phyloP scores from a whole-genome alignment of 805 yeast genomes.

The Lipomyces japonicus region DNA sequence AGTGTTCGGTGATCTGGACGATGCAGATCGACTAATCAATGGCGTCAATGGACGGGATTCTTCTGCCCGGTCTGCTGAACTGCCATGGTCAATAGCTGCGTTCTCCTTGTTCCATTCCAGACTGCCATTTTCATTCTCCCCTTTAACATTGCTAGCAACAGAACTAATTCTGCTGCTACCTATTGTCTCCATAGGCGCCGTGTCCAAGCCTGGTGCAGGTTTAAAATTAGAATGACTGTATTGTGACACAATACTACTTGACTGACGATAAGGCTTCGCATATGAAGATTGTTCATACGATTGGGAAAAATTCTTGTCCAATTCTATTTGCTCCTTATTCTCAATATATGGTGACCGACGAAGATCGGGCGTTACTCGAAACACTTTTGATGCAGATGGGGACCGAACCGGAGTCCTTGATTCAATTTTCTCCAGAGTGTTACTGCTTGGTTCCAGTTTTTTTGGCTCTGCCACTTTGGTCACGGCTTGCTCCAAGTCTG shows the following conservation, averaged over 20 bases:
- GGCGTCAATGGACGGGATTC: too few species aligned
- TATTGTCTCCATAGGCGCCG: background rate
- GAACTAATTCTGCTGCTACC: background rate
- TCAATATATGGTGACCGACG: background rate
- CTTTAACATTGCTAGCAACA: background rate
- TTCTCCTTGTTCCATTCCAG: conserved; percentile 12
- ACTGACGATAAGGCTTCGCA: conserved; percentile 4
- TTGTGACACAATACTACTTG: conserved; percentile 17
- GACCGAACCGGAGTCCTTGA: background rate
- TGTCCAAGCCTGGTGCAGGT: too few species aligned
- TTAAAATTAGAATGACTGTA: conserved; percentile 15
- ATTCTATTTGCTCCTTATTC: too few species aligned
- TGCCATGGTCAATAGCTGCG: background rate
- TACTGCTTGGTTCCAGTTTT: background rate
- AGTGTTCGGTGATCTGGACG: conserved; percentile 8
- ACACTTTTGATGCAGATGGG: background rate
- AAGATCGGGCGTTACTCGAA: background rate
- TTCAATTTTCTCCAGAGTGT: background rate
- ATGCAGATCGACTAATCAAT: too few species aligned
- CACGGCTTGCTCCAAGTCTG: background rate
- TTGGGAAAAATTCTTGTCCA: too few species aligned
- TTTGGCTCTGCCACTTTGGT: background rate
- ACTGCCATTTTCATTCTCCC: too few species aligned
- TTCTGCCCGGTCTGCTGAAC: too few species aligned
- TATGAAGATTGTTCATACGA: too few species aligned